A percentile compares a stretch with the other conserved stretches of the same genome.
Evolutionary conservation across 1,284 basidiomycete species (phyloP).

Genomic region (Ganoderma boninense): DNA sequence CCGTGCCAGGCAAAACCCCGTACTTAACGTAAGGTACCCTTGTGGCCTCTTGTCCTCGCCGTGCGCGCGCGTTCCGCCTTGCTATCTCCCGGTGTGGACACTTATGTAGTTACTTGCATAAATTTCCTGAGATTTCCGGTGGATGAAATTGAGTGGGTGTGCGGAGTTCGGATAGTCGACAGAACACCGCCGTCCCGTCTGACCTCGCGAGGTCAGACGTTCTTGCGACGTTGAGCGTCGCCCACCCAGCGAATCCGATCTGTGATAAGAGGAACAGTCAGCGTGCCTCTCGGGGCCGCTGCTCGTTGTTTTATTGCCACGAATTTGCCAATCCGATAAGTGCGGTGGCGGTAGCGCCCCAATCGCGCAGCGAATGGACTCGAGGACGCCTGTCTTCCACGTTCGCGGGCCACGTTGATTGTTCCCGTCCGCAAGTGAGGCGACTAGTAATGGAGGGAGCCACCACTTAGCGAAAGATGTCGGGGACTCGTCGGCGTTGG

Average conservation of each 20-base stretch:
- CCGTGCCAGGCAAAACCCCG: neutral
- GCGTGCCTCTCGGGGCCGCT: neutral
- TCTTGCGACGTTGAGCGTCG: neutral
- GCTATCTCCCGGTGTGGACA: slow-evolving; percentile 6
- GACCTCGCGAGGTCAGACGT: too few species aligned
- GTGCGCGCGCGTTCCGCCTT: neutral
- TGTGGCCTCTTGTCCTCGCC: neutral
- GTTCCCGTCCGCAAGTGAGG: too few species aligned
- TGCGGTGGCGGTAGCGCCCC: neutral
- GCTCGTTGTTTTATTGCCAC: neutral
- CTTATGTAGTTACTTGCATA: neutral
- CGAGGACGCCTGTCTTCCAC: too few species aligned
- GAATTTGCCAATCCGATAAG: neutral
- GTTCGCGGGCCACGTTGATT: too few species aligned
- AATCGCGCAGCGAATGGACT: too few species aligned
- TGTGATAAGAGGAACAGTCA: neutral
- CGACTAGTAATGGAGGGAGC: too few species aligned
- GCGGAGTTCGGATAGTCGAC: neutral
- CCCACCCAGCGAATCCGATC: neutral
- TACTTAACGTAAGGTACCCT: neutral
- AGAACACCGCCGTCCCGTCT: neutral
- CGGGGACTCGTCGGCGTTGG: too few species aligned
- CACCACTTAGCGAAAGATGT: too few species aligned
- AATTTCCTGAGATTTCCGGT: neutral
- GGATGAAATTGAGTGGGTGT: neutral